Evolutionary conservation across 1,284 basidiomycete genomes (phyloP), one percentile per base, ranked within the genome.

Genomic region (Cutaneotrichosporon mucoides): DNA sequence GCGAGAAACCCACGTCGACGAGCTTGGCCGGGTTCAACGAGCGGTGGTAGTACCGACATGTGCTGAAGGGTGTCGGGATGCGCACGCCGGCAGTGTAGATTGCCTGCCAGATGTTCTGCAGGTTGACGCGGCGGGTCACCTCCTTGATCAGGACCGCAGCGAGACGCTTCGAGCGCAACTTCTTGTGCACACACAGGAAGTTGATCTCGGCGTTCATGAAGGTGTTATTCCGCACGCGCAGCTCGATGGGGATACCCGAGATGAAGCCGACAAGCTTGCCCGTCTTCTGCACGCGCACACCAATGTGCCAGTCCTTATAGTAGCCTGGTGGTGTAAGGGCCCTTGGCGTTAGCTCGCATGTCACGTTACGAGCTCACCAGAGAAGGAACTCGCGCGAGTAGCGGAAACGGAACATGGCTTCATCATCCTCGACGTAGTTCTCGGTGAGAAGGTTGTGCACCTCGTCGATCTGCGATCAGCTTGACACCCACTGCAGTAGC

Each of bases 101-200:
- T 3, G 96, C 96, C 78, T 99, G 96, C 81, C 97, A 99, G 53
- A 96, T 83, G 51, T 92, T 90, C 62, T 86, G 84, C 15, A 98
- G 81, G 76, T 99, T 87, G 64, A 91, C 90, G 71, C 91, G 90
- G 13, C 96, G 85, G 0, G 96, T 99, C 35, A 99, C 90, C 77
- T 99, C 96, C 77, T 98, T 97, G 81, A 99, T 99, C 53, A 99
- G 83, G 34, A 99, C 90, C 0, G 96, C 96, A 0, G 96, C 89
- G 15, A 99, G 83, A 40, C 96, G 89, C 76, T 98, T 99, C 5
- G 92, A 90, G 11, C 96, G 88, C 50, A 99, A 81, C 78, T 97
- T 97, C 81, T 99, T 99, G 84, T 98, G 95, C 4, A 98, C 88
- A 70, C 93, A 97, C 53, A 99, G 86, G 78, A 94, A 99, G 79